Base-by-base conservation (phyloP, 768 basidiomycete genomes). In the Sporobolomyces pararoseus region DNA sequence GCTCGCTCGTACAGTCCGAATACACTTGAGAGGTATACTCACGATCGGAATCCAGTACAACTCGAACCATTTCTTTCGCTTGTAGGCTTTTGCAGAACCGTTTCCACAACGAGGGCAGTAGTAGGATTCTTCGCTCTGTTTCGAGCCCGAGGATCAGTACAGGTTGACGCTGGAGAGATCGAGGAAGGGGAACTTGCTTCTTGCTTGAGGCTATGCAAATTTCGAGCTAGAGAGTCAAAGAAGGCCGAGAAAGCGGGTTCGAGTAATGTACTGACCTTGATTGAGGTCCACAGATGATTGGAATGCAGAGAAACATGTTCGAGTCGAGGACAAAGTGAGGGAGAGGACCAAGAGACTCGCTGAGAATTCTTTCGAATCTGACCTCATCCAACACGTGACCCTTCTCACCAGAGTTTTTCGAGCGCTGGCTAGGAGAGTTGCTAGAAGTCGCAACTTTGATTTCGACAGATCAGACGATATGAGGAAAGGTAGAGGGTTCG, bases 41-140 rank as follows among this genome's bases (percentile, higher is more conserved):
- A 59, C 58, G 39, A 59, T 35, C 4, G 58, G 58, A 35, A 59
- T 59, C 58, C 58, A 59, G 42, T 59, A 59, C 58, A 59, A 19
- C 31, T 59, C 58, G 58, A 59, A 59, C 58, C 58, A 59, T 27
- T 59, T 59, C 16, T 31, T 44, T n/a, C 42, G n/a, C 25, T 59
- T 59, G 58, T 46, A 59, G 35, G 4, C 42, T 46, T 31, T 44
- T 16, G 19, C 58, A 2, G 39, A 27, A 14, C 13, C 42, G 42
- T 59, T 59, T 12, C 42, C 25, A 19, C 58, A 59, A 21, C 25
- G 9, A 7, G 58, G 58, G 31, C 58, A 59, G 39, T 14, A 9
- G 58, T 25, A 59, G 5, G 9, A 2, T 21, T 59, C 58, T 10
- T 46, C 25, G 2, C 14, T 14, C 58, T 46, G 10, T 25, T 34